phyloP scores from a whole-genome alignment of 202 grass and related monocot species.

The Digitaria exilis region DNA sequence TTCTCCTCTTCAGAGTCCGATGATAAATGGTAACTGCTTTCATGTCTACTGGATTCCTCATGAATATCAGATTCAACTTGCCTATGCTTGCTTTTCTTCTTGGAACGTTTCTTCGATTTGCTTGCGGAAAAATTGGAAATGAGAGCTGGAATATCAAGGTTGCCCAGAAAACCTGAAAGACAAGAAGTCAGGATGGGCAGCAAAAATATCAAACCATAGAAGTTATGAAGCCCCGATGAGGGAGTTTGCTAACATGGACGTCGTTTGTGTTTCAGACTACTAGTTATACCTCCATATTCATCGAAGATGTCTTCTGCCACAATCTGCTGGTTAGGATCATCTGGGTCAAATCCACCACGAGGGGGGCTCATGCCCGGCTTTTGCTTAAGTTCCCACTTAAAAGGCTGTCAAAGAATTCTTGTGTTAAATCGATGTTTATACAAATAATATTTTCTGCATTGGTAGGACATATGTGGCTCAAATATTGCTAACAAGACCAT shows the following conservation, averaged over 20 bases:
- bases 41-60: conserved; percentile 34
- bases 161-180: conserved; percentile 78
- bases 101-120: conserved; percentile 71
- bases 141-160: conserved; percentile 70
- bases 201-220: conserved; percentile 8
- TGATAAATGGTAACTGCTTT: conserved; percentile 23
- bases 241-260: neutral
- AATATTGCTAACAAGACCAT: neutral
- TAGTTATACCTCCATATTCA: conserved; percentile 91
- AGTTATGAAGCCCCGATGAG: neutral
- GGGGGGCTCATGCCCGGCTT: conserved; percentile 96
- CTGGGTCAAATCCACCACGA: conserved; percentile 75
- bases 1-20: conserved; percentile 55
- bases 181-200: neutral
- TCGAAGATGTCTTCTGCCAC: conserved; percentile 96
- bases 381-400: conserved; percentile 99
- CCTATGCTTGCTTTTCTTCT: conserved; percentile 62
- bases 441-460: neutral
- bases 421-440: conserved; percentile 24
- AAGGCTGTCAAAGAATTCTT: conserved; percentile 52
- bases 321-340: conserved; percentile 99
- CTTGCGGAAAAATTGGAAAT: conserved; percentile 68
- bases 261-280: neutral
- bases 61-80: conserved; percentile 24
- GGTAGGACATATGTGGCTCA: neutral